Evolutionary conservation across 1,284 basidiomycete species (phyloP).

Genomic region (Tilletia caries): DNA sequence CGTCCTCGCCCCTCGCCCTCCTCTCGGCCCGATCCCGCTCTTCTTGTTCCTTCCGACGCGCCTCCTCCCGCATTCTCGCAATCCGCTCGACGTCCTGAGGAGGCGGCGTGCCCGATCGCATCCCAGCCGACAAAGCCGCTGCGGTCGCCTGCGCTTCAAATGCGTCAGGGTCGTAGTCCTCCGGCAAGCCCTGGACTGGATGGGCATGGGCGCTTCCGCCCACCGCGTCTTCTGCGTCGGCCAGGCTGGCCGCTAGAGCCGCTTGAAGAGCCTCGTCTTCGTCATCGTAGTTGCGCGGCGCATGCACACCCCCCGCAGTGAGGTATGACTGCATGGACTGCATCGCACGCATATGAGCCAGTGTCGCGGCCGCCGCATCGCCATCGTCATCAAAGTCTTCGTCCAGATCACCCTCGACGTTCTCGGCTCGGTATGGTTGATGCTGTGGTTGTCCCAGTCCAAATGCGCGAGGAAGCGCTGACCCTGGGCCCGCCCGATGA

Average conservation of each 20-base stretch:
- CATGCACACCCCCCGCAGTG: neutral
- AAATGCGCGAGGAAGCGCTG: neutral
- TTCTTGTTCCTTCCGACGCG: neutral
- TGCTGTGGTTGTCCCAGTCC: neutral
- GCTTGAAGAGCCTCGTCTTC: constrained; percentile 8
- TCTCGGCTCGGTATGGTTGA: neutral
- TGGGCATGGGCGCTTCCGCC: neutral
- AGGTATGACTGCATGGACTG: constrained; percentile 2
- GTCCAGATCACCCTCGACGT: constrained; percentile 2
- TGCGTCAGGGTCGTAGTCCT: constrained; percentile 6
- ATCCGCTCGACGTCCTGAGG: constrained; percentile 8
- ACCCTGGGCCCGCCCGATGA: neutral
- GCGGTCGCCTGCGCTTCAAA: constrained; percentile 10
- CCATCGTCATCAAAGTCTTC: neutral
- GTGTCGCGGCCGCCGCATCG: neutral
- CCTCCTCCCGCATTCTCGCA: constrained; percentile 6
- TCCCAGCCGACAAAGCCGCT: neutral
- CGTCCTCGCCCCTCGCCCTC: neutral
- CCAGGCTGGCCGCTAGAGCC: constrained; percentile 9
- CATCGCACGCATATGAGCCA: constrained; percentile 11
- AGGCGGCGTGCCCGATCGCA: neutral
- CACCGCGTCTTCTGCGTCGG: neutral
- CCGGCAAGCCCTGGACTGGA: neutral
- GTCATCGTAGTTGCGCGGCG: constrained; percentile 7
- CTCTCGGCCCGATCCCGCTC: neutral